Percentiles rank a stretch among this genome's conserved stretches.
phyloP scores from a whole-genome alignment of 2,329 filamentous ascomycete genomes.

The Cladosporium sp. region DNA sequence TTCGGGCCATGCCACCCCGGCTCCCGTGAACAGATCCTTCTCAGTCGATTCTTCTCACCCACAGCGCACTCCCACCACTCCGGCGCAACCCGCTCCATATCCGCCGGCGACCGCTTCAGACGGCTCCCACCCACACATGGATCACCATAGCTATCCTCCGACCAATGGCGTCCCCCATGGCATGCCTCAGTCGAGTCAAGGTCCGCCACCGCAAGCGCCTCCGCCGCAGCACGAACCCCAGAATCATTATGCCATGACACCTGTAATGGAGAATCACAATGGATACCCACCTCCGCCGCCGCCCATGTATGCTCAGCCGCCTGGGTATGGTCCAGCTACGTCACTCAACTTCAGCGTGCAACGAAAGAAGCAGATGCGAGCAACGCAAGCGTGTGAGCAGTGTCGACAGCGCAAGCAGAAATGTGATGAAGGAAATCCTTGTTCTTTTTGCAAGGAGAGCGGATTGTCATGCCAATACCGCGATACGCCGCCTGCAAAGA shows the following conservation, averaged over 20 bases:
- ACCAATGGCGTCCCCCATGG: constrained; percentile 24
- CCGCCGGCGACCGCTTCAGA: constrained; percentile 21
- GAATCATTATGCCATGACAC: constrained; percentile 23
- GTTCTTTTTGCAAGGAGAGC: constrained; percentile 82
- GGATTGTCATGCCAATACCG: constrained; percentile 79
- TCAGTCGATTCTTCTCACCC: constrained; percentile 30
- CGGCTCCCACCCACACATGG: constrained; percentile 24
- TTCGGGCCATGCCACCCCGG: constrained; percentile 33
- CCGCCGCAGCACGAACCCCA: constrained; percentile 25
- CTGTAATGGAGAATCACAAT: constrained; percentile 27
- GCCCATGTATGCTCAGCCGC: constrained; percentile 22
- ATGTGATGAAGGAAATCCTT: constrained; percentile 81
- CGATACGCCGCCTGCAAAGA: constrained; percentile 83
- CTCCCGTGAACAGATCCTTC: constrained; percentile 29
- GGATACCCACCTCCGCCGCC: constrained; percentile 23
- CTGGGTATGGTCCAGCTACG: constrained; percentile 22
- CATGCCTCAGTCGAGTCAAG: constrained; percentile 6
- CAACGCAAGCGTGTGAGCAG: constrained; percentile 75
- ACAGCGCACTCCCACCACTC: constrained; percentile 31
- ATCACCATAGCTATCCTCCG: constrained; percentile 28
- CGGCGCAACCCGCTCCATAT: constrained; percentile 24
- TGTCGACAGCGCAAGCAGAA: constrained; percentile 85
- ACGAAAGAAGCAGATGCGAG: constrained; percentile 34
- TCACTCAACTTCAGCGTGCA: constrained; percentile 22
- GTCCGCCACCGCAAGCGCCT: constrained; percentile 14